Evolutionary conservation across 768 basidiomycete genomes (phyloP).

Genomic region (Galerina sulciceps): DNA sequence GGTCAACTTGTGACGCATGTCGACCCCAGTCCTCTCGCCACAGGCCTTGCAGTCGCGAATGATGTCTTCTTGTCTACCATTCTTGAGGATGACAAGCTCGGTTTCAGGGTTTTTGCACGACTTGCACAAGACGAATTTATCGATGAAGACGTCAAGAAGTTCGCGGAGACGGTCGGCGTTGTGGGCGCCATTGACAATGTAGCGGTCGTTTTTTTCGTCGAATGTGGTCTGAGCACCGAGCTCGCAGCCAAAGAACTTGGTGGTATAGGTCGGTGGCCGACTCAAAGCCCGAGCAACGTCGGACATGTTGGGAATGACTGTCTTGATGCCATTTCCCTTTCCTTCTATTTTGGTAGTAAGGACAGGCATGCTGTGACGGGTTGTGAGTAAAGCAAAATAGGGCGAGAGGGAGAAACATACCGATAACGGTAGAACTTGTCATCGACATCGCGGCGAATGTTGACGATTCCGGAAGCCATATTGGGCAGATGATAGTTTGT

Average conservation of each 20-base stretch:
- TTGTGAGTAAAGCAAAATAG: neutral
- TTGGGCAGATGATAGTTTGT: slow-evolving; percentile 51
- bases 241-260: slow-evolving; percentile 99
- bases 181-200: slow-evolving; percentile 98
- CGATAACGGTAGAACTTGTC: slow-evolving; percentile 97
- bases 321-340: slow-evolving; percentile 99
- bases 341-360: slow-evolving; percentile 97
- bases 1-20: slow-evolving; percentile 96
- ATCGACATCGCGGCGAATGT: slow-evolving; percentile 95
- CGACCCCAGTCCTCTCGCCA: slow-evolving; percentile 87
- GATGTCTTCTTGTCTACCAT: slow-evolving; percentile 81
- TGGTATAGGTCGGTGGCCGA: slow-evolving; percentile 94
- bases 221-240: slow-evolving; percentile 97
- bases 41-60: slow-evolving; percentile 98
- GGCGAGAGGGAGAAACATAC: slow-evolving; percentile 40
- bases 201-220: slow-evolving; percentile 96
- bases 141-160: slow-evolving; percentile 95
- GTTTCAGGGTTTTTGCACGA: slow-evolving; percentile 99
- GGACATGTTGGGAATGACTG: slow-evolving; percentile 97
- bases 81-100: slow-evolving; percentile 88
- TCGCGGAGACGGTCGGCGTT: slow-evolving; percentile 90
- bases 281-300: slow-evolving; percentile 95
- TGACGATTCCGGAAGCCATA: slow-evolving; percentile 89
- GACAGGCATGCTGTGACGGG: slow-evolving; percentile 80
- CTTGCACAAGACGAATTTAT: slow-evolving; percentile 96